A percentile compares a stretch with the other conserved stretches of the same genome.
phyloP scores from a whole-genome alignment of 208 protist species.

The Trypanosoma conorhini region DNA sequence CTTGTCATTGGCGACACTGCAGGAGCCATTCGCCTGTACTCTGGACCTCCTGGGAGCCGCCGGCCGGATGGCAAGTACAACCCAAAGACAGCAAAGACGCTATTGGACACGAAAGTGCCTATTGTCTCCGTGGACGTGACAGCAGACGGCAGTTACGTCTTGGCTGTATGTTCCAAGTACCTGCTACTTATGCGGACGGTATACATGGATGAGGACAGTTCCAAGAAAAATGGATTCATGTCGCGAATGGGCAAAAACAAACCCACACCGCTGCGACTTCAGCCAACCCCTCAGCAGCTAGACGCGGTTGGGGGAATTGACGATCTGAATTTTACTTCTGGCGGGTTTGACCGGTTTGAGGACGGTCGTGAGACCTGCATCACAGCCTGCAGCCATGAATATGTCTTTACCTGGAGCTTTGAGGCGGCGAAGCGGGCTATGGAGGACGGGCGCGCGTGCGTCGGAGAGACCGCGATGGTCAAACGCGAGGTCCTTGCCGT shows the following conservation, averaged over 20 bases:
- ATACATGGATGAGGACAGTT: slow-evolving; percentile 34
- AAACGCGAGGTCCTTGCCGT: slow-evolving; percentile 11
- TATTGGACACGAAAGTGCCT: slow-evolving; percentile 50
- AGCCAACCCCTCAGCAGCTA: slow-evolving; percentile 44
- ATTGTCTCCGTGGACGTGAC: slow-evolving; percentile 62
- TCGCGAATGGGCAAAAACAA: slow-evolving; percentile 58
- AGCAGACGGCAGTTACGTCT: slow-evolving; percentile 54
- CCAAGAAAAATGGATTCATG: slow-evolving; percentile 41
- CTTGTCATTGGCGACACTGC: slow-evolving; percentile 55
- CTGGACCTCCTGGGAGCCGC: slow-evolving; percentile 51
- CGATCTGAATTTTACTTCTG: slow-evolving; percentile 41
- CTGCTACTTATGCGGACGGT: slow-evolving; percentile 55
- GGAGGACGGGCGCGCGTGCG: slow-evolving; percentile 38
- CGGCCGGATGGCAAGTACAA: slow-evolving; percentile 41
- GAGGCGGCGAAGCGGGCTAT: slow-evolving; percentile 34
- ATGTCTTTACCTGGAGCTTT: slow-evolving; percentile 61
- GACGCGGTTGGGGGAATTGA: slow-evolving; percentile 40
- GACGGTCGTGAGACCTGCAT: slow-evolving; percentile 44
- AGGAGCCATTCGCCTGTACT: slow-evolving; percentile 66
- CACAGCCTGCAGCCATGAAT: slow-evolving; percentile 45
- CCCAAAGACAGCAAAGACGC: slow-evolving; percentile 62
- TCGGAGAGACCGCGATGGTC: slow-evolving; percentile 15
- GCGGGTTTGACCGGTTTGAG: slow-evolving; percentile 46
- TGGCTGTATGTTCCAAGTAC: slow-evolving; percentile 43
- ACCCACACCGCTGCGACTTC: slow-evolving; percentile 43